phyloP scores from a whole-genome alignment of 352 stramenopile species.

The Phytophthora chlamydospora region DNA sequence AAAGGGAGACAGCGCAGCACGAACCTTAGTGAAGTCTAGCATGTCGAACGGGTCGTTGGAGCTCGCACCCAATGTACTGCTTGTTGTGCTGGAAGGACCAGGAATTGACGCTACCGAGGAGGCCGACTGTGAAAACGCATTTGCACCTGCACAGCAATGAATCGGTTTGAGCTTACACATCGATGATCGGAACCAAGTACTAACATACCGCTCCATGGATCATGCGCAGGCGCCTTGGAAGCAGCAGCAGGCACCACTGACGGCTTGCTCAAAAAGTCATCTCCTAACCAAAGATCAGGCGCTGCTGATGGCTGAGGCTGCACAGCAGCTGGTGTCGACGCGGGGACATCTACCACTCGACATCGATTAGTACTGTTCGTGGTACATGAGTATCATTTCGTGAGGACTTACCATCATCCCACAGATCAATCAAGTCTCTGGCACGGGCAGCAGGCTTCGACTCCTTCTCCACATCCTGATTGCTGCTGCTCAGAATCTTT shows the following conservation, averaged over 20 bases:
- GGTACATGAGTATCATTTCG: not conserved
- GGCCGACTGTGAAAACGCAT: slow-evolving; percentile 12
- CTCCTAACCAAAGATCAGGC: slow-evolving; percentile 33
- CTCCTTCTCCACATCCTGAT: slow-evolving; percentile 28
- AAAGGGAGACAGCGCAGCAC: not conserved
- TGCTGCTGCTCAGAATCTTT: slow-evolving; percentile 41
- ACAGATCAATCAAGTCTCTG: slow-evolving; percentile 71
- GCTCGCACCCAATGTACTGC: slow-evolving; percentile 12
- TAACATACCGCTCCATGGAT: slow-evolving; percentile 29
- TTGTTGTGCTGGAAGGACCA: slow-evolving; percentile 15
- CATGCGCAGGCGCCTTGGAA: slow-evolving; percentile 7
- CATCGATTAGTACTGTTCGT: not conserved
- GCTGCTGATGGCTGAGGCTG: slow-evolving; percentile 10
- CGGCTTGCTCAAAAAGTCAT: slow-evolving; percentile 20
- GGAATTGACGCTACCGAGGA: slow-evolving; percentile 7
- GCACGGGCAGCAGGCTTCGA: slow-evolving; percentile 24
- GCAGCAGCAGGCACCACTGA: not conserved
- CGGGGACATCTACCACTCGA: slow-evolving; percentile 13
- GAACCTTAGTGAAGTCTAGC: slow-evolving; percentile 48
- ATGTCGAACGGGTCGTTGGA: slow-evolving; percentile 46
- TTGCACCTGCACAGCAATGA: slow-evolving; percentile 17
- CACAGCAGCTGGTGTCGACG: not conserved
- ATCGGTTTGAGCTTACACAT: not conserved
- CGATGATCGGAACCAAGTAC: not conserved
- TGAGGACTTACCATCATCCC: slow-evolving; percentile 54